A percentile compares a stretch with the other conserved stretches of the same genome.
Evolutionary conservation across 495 filamentous ascomycete genomes (phyloP).

Genomic region (Neurospora sp.): DNA sequence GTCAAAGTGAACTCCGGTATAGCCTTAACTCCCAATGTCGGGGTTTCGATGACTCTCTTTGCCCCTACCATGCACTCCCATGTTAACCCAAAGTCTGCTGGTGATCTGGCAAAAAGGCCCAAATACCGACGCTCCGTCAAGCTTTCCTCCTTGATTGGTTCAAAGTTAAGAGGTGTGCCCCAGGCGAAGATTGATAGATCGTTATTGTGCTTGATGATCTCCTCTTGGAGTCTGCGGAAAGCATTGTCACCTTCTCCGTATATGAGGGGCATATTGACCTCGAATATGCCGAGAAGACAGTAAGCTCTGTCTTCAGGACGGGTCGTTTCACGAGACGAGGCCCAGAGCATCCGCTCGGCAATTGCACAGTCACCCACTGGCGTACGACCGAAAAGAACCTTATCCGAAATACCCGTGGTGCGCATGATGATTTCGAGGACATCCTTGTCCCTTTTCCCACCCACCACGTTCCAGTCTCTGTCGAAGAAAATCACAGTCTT

Average conservation of each 20-base stretch:
- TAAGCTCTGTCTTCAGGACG: constrained; percentile 1
- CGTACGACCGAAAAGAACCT: too few relatives aligned
- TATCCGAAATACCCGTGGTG: not conserved
- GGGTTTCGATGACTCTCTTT: too few relatives aligned
- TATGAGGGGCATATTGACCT: constrained; percentile 3
- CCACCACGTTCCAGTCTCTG: not conserved
- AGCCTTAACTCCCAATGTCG: too few relatives aligned
- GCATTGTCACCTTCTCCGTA: constrained; percentile 3
- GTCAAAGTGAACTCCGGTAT: not conserved
- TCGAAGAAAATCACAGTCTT: constrained; percentile 17
- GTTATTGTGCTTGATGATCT: not conserved
- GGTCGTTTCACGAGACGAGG: not conserved
- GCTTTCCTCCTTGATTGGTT: not conserved
- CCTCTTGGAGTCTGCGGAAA: constrained; percentile 1
- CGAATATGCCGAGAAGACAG: constrained; percentile 1
- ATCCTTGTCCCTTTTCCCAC: not conserved
- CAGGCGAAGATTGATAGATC: not conserved
- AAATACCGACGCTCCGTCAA: too few relatives aligned
- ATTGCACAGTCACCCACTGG: not conserved
- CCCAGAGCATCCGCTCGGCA: not conserved
- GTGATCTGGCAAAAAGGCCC: not conserved
- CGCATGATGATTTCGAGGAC: not conserved
- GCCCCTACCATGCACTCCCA: not conserved
- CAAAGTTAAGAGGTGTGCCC: not conserved
- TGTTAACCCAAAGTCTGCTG: not conserved